Evolutionary conservation across 352 stramenopile species (phyloP).

Genomic region (Phytopythium boreale): DNA sequence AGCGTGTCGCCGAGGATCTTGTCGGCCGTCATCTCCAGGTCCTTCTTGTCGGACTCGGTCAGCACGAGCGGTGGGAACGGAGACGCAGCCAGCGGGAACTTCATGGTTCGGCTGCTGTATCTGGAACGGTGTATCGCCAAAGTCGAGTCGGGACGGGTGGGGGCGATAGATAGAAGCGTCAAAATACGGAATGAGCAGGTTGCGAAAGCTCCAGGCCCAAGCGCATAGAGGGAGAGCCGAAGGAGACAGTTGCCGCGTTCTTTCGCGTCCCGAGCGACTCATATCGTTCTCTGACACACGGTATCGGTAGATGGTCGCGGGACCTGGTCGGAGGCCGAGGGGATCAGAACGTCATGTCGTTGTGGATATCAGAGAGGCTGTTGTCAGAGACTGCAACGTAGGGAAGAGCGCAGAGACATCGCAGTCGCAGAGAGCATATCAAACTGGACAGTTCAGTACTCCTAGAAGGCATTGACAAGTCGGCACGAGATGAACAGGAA

Average conservation of each 20-base stretch:
- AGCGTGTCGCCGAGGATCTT: conserved; percentile 29
- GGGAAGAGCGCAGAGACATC: not conserved
- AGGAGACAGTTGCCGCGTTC: not conserved
- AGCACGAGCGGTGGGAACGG: conserved; percentile 26
- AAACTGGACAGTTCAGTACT: not conserved
- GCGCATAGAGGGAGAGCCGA: not conserved
- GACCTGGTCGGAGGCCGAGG: conserved; percentile 1
- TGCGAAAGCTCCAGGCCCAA: not conserved
- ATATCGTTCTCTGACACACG: not conserved
- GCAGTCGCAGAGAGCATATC: not conserved
- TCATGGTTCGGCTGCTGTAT: conserved; percentile 16
- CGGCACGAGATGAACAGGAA: not conserved
- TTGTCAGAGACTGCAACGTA: not conserved
- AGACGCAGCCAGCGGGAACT: conserved; percentile 34
- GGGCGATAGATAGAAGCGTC: not conserved
- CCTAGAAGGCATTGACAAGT: not conserved
- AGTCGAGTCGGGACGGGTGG: not conserved
- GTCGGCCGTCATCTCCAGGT: conserved; percentile 17
- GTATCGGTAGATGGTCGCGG: not conserved
- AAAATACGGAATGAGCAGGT: not conserved
- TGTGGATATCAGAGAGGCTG: not conserved
- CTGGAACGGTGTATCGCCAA: not conserved
- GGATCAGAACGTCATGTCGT: not conserved
- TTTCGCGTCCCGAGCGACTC: not conserved
- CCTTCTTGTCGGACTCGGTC: conserved; percentile 21